phyloP scores from a whole-genome alignment of 208 protist genomes.

The Trypanosoma cruzi region DNA sequence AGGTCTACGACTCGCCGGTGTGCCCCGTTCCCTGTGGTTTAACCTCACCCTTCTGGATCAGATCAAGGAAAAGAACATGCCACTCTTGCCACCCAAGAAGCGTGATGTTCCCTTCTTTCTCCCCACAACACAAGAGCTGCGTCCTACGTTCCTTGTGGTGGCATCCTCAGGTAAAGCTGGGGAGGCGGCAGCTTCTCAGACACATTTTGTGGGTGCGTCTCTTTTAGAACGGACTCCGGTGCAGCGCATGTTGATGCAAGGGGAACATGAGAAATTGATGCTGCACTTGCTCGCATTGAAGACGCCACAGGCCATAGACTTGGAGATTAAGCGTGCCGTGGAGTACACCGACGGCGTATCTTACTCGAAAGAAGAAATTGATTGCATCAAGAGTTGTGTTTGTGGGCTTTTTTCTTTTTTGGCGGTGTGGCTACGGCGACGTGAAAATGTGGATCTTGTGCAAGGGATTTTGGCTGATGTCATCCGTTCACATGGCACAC shows the following conservation, averaged over 20 bases:
- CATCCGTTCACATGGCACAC: slow-evolving; percentile 57
- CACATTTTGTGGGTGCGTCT: slow-evolving; percentile 34
- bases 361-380: slow-evolving; percentile 70
- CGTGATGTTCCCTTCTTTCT: slow-evolving; percentile 92
- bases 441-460: slow-evolving; percentile 76
- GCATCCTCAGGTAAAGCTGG: slow-evolving; percentile 33
- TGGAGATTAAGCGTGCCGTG: slow-evolving; percentile 71
- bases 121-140: slow-evolving; percentile 77
- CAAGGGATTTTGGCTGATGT: slow-evolving; percentile 80
- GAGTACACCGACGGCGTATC: slow-evolving; percentile 66
- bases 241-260: slow-evolving; percentile 65
- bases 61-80: slow-evolving; percentile 91
- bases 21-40: slow-evolving; percentile 77
- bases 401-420: slow-evolving; percentile 60
- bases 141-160: slow-evolving; percentile 82
- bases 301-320: slow-evolving; percentile 72
- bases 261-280: slow-evolving; percentile 67
- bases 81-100: slow-evolving; percentile 90
- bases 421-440: slow-evolving; percentile 44
- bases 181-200: background rate
- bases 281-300: slow-evolving; percentile 42
- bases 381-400: slow-evolving; percentile 52
- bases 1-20: slow-evolving; percentile 65
- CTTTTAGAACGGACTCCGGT: slow-evolving; percentile 52
- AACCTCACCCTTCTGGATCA: slow-evolving; percentile 87